These are phyloP conservation scores for Ascomycota sp. DNA, from an alignment of 2,329 filamentous ascomycete species.

Conservation along the genomic window DNA sequence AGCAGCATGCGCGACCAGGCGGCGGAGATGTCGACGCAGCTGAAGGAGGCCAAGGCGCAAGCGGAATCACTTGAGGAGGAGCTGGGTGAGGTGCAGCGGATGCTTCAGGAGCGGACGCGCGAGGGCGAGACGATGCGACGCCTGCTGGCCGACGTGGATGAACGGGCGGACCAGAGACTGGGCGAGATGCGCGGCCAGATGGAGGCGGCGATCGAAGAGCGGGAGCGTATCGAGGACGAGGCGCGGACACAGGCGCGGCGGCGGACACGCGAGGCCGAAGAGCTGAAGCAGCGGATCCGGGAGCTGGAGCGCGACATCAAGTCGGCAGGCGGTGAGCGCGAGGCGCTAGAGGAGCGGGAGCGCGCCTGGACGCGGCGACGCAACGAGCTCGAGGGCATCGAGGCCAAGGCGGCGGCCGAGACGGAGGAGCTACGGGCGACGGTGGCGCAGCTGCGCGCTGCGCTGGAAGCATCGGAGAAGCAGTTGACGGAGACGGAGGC, in stretches of 20 bases:
- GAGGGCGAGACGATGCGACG: constrained; percentile 90
- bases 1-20: constrained; percentile 86
- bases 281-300: constrained; percentile 54
- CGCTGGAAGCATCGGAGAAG: constrained; percentile 69
- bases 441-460: constrained; percentile 54
- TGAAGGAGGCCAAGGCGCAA: constrained; percentile 68
- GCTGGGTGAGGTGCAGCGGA: constrained; percentile 63
- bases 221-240: constrained; percentile 82
- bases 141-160: constrained; percentile 67
- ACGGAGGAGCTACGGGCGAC: constrained; percentile 52
- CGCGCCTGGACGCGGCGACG: constrained; percentile 51
- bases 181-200: constrained; percentile 75
- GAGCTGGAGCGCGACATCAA: constrained; percentile 63
- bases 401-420: constrained; percentile 49
- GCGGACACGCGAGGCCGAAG: constrained; percentile 64
- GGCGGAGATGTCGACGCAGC: constrained; percentile 67
- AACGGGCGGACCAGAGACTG: constrained; percentile 56
- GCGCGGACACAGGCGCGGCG: constrained; percentile 54
- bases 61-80: constrained; percentile 83
- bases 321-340: constrained; percentile 47
- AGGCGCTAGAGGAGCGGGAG: constrained; percentile 53
- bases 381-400: constrained; percentile 51
- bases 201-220: constrained; percentile 79
- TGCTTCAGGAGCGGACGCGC: constrained; percentile 68
- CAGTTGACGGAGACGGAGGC: constrained; percentile 67